Evolutionary conservation across 78 protist species (phyloP).

Genomic region (Speleostelium caveatum): DNA sequence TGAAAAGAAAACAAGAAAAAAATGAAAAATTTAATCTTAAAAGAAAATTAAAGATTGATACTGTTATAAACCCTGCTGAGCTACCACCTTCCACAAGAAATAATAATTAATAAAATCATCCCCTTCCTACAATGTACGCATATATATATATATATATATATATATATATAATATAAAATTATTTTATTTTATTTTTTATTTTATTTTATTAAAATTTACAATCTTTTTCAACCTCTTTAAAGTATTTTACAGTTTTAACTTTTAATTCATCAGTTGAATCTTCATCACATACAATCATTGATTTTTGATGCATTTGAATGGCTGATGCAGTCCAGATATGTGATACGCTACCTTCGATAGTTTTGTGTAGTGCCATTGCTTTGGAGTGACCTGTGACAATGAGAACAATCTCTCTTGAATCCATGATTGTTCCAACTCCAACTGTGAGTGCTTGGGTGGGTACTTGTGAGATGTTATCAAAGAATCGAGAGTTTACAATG

Average conservation of each 20-base stretch:
- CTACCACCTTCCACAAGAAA: neutral
- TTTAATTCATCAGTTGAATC: conserved; percentile 88
- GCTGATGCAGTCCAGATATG: conserved; percentile 93
- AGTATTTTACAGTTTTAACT: conserved; percentile 89
- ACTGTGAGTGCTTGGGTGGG: conserved; percentile 94
- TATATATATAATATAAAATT: too few relatives aligned
- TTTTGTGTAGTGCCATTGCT: conserved; percentile 86
- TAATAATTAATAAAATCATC: neutral
- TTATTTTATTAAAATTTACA: neutral
- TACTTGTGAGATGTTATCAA: conserved; percentile 87
- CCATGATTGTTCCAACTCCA: conserved; percentile 94
- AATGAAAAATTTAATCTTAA: neutral
- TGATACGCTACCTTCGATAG: conserved; percentile 84
- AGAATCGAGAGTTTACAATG: conserved; percentile 89
- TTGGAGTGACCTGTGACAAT: conserved; percentile 90
- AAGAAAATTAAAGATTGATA: neutral
- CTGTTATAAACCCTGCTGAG: conserved; percentile 9
- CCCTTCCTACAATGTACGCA: neutral
- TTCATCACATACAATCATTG: conserved; percentile 91
- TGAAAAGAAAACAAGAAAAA: conserved; percentile 40
- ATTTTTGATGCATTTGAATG: conserved; percentile 72
- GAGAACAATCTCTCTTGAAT: conserved; percentile 86
- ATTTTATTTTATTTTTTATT: neutral
- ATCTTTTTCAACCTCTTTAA: conserved; percentile 77
- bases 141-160: too few relatives aligned